Evolutionary conservation across 2,329 filamentous ascomycete genomes (phyloP).

Genomic region (Scedosporium boydii): DNA sequence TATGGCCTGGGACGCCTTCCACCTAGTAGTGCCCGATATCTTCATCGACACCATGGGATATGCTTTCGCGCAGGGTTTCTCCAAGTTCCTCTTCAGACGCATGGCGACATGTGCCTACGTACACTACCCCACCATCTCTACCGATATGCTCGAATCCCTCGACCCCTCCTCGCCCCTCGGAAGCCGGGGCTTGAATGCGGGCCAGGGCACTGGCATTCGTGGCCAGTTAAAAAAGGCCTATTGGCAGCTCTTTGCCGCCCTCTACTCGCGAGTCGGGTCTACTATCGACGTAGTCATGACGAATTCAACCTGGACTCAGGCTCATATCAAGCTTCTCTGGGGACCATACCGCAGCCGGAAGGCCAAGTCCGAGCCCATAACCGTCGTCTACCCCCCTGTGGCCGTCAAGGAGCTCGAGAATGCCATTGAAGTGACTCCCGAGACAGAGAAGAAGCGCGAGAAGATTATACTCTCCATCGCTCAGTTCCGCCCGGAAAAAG

Average conservation of each 20-base stretch:
- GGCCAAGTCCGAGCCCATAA: slow-evolving; percentile 42
- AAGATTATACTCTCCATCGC: slow-evolving; percentile 83
- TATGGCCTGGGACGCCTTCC: slow-evolving; percentile 86
- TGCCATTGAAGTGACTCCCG: slow-evolving; percentile 60
- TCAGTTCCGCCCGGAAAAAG: slow-evolving; percentile 96
- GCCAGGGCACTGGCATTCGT: slow-evolving; percentile 62
- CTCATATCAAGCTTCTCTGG: slow-evolving; percentile 75
- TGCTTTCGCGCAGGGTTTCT: slow-evolving; percentile 77
- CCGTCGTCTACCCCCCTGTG: slow-evolving; percentile 83
- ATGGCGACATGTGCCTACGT: slow-evolving; percentile 89
- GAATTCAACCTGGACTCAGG: slow-evolving; percentile 90
- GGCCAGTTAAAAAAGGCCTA: slow-evolving; percentile 70
- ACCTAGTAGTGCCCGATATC: slow-evolving; percentile 82
- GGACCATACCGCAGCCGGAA: slow-evolving; percentile 41
- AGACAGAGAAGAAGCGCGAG: slow-evolving; percentile 60
- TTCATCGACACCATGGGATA: slow-evolving; percentile 99
- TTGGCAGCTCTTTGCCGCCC: slow-evolving; percentile 73
- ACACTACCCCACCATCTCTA: slow-evolving; percentile 96
- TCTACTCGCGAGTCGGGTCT: slow-evolving; percentile 77
- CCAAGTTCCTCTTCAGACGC: slow-evolving; percentile 67
- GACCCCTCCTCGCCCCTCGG: slow-evolving; percentile 51
- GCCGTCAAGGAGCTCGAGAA: slow-evolving; percentile 76
- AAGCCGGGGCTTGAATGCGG: slow-evolving; percentile 69
- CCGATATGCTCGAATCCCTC: slow-evolving; percentile 86
- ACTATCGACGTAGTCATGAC: slow-evolving; percentile 93